Conservation (phyloP, 495 filamentous ascomycete species). For the Bryoglossum gracile region DNA sequence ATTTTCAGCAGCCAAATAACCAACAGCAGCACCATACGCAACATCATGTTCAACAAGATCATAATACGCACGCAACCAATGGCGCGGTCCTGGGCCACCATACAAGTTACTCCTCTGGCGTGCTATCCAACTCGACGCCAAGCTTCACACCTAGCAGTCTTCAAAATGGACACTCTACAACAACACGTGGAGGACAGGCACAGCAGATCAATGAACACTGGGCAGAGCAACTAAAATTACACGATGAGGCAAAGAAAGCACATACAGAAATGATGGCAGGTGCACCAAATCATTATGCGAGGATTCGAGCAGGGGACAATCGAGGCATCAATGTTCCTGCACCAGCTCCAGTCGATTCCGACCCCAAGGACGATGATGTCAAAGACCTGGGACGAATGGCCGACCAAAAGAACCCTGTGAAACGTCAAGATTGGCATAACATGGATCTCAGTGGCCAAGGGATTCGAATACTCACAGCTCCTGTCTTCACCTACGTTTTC, state of each 20-base stretch:
- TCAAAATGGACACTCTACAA: conserved; percentile 63
- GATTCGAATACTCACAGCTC: conserved; percentile 65
- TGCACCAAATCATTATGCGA: conserved; percentile 47
- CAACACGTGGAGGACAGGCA: conserved; percentile 34
- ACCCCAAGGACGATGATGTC: conserved; percentile 51
- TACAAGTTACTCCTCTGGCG: conserved; percentile 70
- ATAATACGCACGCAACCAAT: conserved; percentile 50
- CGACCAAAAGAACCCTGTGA: conserved; percentile 44
- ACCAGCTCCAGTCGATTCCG: conserved; percentile 31
- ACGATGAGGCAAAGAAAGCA: conserved; percentile 58
- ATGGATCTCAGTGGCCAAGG: conserved; percentile 93
- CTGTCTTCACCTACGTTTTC: conserved; percentile 79
- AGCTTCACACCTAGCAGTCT: conserved; percentile 64
- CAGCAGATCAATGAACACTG: conserved; percentile 72
- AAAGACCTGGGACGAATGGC: conserved; percentile 54
- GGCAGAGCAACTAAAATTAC: conserved; percentile 76
- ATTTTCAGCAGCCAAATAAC: conserved; percentile 57
- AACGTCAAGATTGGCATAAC: conserved; percentile 75
- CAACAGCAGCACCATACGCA: conserved; percentile 71
- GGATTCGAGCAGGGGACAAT: conserved; percentile 46
- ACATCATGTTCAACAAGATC: conserved; percentile 64
- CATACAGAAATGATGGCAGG: conserved; percentile 61
- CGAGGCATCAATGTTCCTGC: conserved; percentile 31
- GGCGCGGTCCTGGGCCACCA: conserved; percentile 60
- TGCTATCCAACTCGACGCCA: conserved; percentile 64